A percentile compares a stretch with the other conserved stretches of the same genome.
Conservation (phyloP, 2,329 filamentous ascomycete genomes). For the Celoporthe dispersa region DNA sequence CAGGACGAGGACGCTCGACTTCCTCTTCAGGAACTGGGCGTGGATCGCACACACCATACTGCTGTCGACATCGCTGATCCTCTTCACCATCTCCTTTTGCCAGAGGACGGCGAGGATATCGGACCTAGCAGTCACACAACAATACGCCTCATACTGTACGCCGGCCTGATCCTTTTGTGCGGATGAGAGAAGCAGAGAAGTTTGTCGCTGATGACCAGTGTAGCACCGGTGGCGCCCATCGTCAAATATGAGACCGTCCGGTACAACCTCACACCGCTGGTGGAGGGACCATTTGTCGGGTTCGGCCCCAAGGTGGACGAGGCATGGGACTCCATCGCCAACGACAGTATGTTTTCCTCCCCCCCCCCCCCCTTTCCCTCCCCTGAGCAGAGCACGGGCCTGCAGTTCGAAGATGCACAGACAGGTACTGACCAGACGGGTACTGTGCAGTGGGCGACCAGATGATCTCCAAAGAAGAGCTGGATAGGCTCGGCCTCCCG, state of each 20-base stretch:
- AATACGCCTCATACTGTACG: constrained; percentile 49
- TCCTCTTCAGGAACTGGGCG: constrained; percentile 38
- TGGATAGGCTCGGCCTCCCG: constrained; percentile 56
- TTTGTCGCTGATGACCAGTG: constrained; percentile 4
- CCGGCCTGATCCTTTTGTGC: background rate
- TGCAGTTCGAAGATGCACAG: constrained; percentile 14
- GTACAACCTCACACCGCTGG: constrained; percentile 53
- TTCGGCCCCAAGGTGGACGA: constrained; percentile 60
- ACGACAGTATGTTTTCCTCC: constrained; percentile 39
- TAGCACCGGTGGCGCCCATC: constrained; percentile 52
- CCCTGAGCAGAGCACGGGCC: background rate
- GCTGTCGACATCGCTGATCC: constrained; percentile 44
- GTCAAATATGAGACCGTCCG: constrained; percentile 55
- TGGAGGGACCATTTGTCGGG: constrained; percentile 57
- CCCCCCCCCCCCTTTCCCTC: no score
- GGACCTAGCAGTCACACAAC: constrained; percentile 41
- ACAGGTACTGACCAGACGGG: background rate
- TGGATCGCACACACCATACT: constrained; percentile 48
- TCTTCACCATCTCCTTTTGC: constrained; percentile 48
- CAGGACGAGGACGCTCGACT: constrained; percentile 25
- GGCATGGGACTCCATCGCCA: constrained; percentile 60
- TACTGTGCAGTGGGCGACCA: constrained; percentile 58
- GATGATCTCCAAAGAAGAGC: constrained; percentile 60
- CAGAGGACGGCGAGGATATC: constrained; percentile 41
- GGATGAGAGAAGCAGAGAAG: background rate